Base-by-base conservation (phyloP, 2,329 filamentous ascomycete species). In the Ploettnerulaceae sp. region DNA sequence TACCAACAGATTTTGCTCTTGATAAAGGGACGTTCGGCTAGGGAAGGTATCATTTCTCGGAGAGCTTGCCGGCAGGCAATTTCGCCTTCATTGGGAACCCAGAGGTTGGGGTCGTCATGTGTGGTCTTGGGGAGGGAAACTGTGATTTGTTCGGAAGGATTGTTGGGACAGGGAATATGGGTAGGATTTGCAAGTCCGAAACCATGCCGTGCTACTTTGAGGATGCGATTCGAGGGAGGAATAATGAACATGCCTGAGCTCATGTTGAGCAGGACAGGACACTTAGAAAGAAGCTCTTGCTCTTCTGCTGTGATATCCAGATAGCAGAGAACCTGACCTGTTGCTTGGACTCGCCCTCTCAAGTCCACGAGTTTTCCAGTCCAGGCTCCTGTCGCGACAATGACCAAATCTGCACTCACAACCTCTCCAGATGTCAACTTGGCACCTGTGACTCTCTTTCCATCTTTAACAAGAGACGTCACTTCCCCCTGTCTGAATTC, bases 311-410 rank as follows among this genome's bases (percentile, higher is more conserved):
- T 84, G 57, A 97, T 75, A 53, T 80, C 73, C 55, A 95, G 70
- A 68, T 94, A 96, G 9, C 77, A 84, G 20, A 97, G 64, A 0
- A 79, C 77, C 60, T 97, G 91, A 11, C 88, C 91, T 0, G 89
- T 95, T 2, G 90, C 86, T 53, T 84, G 77, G 29, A 82, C 82
- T 34, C 86, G 78, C 20, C 88, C 87, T 36, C 82, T 73, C 1
- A 96, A 71, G 65, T 95, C 86, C 46, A 96, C 69, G 17, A 96
- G 73, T 1, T 77, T 75, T 2, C 82, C 78, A 2, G 86, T 88
- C 90, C 91, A 97, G 4, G 91, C 89, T 12, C 91, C 91, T 0
- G 89, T 82, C 0, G 91, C 89, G 2, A 95, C 74, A 45, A 96
- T 72, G 25, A 86, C 82, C 6, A 95, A 72, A 48, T 88, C 85